These are phyloP conservation scores for Mrakiaceae sp. DNA, from an alignment of 1,284 basidiomycete genomes.

Conservation along the genomic window DNA sequence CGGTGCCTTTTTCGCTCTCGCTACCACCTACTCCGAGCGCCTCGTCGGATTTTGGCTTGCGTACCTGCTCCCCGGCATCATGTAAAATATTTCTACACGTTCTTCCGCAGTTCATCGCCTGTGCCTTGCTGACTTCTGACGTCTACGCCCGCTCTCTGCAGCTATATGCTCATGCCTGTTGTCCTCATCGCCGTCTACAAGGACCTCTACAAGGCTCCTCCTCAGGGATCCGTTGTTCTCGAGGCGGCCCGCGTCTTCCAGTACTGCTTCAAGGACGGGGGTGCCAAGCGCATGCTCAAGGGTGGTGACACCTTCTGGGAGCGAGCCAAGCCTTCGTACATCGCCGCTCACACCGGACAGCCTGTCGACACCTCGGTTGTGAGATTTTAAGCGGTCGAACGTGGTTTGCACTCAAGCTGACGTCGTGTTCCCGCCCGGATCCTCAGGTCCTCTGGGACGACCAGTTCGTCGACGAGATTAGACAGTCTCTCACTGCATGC, in stretches of 20 bases:
- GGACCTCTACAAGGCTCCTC: neutral
- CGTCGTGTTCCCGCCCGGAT: neutral
- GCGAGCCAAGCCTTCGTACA: neutral
- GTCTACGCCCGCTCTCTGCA: neutral
- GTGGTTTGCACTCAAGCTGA: no score
- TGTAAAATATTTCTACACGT: conserved; percentile 22
- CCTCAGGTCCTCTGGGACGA: conserved; percentile 28
- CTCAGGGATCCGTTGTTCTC: conserved; percentile 9
- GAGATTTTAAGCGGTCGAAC: no score
- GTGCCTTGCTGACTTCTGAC: neutral
- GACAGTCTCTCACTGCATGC: conserved; percentile 37
- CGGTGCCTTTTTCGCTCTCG: conserved; percentile 22
- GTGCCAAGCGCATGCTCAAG: no score
- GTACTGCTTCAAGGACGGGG: no score
- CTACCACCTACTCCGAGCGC: conserved; percentile 30
- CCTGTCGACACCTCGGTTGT: neutral
- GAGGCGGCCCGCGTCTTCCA: neutral
- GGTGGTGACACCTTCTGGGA: neutral
- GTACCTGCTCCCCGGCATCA: conserved; percentile 38
- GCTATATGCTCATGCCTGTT: neutral
- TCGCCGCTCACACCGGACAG: neutral
- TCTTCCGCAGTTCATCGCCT: neutral
- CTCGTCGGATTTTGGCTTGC: conserved; percentile 37
- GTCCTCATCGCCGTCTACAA: conserved; percentile 6
- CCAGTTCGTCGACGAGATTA: conserved; percentile 39